A percentile compares a stretch with the other conserved stretches of the same genome.
These are phyloP conservation scores for Phascolomyces articulosus DNA, from an alignment of 371 early-diverging fungal genomes.

Conservation along the genomic window DNA sequence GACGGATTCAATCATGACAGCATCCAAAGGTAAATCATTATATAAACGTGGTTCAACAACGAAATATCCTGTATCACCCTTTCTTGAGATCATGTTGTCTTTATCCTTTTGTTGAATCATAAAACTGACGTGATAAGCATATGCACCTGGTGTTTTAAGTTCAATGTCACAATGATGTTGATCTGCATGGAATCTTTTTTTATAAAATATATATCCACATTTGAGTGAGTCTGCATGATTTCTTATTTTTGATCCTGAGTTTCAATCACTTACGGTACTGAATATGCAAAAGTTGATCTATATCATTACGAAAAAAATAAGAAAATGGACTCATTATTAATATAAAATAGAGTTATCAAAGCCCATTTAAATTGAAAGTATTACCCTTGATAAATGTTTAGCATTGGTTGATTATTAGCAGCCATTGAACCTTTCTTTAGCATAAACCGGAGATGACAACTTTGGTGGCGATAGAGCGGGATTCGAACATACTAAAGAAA, in stretches of 20 bases:
- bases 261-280: neutral
- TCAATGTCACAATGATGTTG: slow-evolving; percentile 65
- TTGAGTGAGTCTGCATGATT: too few species aligned
- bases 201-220: neutral
- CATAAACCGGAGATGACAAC: slow-evolving; percentile 78
- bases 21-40: slow-evolving; percentile 70
- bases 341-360: too few species aligned
- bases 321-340: slow-evolving; percentile 20
- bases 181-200: slow-evolving; percentile 5
- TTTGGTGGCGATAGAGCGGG: slow-evolving; percentile 58
- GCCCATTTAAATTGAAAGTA: too few species aligned
- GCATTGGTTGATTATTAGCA: slow-evolving; percentile 37
- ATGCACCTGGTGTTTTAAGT: slow-evolving; percentile 77
- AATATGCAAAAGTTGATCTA: slow-evolving; percentile 27
- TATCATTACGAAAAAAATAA: slow-evolving; percentile 7
- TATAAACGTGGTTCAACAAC: slow-evolving; percentile 86
- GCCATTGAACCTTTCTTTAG: slow-evolving; percentile 81
- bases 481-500: slow-evolving; percentile 75
- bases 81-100: neutral
- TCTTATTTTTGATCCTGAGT: too few species aligned
- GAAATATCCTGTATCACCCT: slow-evolving; percentile 62
- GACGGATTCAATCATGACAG: slow-evolving; percentile 83
- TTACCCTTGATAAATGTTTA: slow-evolving; percentile 68
- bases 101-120: slow-evolving; percentile 6
- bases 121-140: slow-evolving; percentile 86